These are phyloP conservation scores for Closterium sp. DNA, from an alignment of 139 green algal species.

Conservation along the genomic window DNA sequence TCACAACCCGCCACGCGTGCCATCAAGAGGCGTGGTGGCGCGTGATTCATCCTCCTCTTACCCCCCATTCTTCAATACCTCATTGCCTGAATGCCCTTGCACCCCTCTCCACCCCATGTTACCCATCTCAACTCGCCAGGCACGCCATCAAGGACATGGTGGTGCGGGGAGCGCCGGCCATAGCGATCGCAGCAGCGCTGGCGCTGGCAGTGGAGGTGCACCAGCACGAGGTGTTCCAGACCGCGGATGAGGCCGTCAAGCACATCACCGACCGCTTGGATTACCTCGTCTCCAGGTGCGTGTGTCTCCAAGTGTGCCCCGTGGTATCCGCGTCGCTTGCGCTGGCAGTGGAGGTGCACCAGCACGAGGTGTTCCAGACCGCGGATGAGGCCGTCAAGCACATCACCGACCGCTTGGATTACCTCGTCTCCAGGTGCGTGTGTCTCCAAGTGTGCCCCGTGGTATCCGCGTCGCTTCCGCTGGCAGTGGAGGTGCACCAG, in stretches of 20 bases:
- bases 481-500: not conserved
- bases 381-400: too few species aligned
- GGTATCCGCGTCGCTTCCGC: too few species aligned
- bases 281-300: slow-evolving; percentile 75
- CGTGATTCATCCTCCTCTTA: too few species aligned
- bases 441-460: too few species aligned
- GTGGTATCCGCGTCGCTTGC: too few species aligned
- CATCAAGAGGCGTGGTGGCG: too few species aligned
- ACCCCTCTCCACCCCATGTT: not conserved
- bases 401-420: too few species aligned
- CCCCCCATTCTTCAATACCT: not conserved
- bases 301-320: too few species aligned
- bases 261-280: too few species aligned
- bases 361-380: not conserved
- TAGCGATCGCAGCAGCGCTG: slow-evolving; percentile 81
- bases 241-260: slow-evolving; percentile 2
- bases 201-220: not conserved
- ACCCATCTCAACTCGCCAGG: slow-evolving; percentile 13
- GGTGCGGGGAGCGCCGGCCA: slow-evolving; percentile 89
- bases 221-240: too few species aligned
- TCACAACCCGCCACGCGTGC: not conserved
- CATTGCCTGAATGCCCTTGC: not conserved
- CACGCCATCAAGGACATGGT: slow-evolving; percentile 78
- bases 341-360: too few species aligned
- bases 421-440: too few species aligned